Evolutionary conservation across 2,329 filamentous ascomycete species (phyloP).

Genomic region (Fusarium praegraminearum): DNA sequence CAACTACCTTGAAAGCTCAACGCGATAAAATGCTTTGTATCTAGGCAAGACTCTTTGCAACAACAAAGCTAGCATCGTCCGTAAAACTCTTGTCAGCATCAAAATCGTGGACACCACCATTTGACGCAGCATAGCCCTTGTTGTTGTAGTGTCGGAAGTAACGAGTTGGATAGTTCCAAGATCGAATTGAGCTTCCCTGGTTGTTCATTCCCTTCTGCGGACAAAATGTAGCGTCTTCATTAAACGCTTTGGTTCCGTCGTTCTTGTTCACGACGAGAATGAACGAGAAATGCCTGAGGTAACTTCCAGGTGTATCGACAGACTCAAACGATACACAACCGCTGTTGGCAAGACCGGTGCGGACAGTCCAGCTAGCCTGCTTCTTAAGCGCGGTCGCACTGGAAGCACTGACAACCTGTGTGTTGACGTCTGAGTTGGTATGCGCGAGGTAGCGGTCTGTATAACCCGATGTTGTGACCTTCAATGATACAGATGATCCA

Average conservation of each 20-base stretch:
- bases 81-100: slow-evolving; percentile 8
- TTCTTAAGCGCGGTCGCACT: slow-evolving; percentile 15
- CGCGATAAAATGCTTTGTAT: neutral
- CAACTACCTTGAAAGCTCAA: accelerated
- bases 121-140: neutral
- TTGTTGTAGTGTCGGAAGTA: slow-evolving; percentile 26
- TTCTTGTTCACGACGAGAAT: neutral
- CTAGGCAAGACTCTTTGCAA: slow-evolving; percentile 5
- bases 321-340: slow-evolving; percentile 28
- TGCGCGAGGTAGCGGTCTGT: slow-evolving; percentile 20
- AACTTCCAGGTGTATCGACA: slow-evolving; percentile 23
- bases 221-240: slow-evolving; percentile 29
- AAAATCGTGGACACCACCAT: slow-evolving; percentile 25
- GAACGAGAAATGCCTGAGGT: slow-evolving; percentile 14
- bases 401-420: slow-evolving; percentile 12
- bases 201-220: slow-evolving; percentile 21
- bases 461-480: slow-evolving; percentile 18
- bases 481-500: slow-evolving; percentile 26
- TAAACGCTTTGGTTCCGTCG: slow-evolving; percentile 20
- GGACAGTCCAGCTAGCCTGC: slow-evolving; percentile 28
- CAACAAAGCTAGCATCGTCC: slow-evolving; percentile 19
- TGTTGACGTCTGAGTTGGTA: slow-evolving; percentile 19
- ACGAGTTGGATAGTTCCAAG: slow-evolving; percentile 30
- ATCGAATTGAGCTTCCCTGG: slow-evolving; percentile 10
- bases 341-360: slow-evolving; percentile 23